Evolutionary conservation across 345 rosid genomes (phyloP), one percentile per base, ranked within the genome.

Genomic region (Arabis hirsuta): DNA sequence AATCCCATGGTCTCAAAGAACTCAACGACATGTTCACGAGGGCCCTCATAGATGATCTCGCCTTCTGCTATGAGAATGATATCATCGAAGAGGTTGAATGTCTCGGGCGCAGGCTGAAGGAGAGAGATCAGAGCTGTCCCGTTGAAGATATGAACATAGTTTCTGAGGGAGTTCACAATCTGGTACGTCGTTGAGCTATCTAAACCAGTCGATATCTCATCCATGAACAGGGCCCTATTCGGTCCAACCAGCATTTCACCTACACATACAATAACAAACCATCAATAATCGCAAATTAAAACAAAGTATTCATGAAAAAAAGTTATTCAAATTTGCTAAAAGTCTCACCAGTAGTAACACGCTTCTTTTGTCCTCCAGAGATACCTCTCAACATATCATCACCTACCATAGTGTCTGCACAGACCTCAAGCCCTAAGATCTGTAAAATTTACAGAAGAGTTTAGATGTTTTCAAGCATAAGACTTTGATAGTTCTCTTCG

Each of bases 101-200:
- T 90, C 71, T 88, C 97, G 0, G 92, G 95, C 3, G 97, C 90
- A 10, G 95, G 97, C 83, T 90, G 95, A 52, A 90, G 95, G n/a
- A 90, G 92, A 20, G 97, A 88, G 66, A 90, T 83, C 71, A 85
- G 55, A 38, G 92, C 85, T 19, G 95, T 90, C 71, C 85, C 90
- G 22, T 83, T 72, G 43, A 85, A 74, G 71, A 85, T 83, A 63
- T 84, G 89, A 60, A 81, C 75, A 12, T 72, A 82, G 54, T 88
- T 90, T 80, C 75, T 82, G 39, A 90, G 76, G 2, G 82, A 85
- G 78, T 85, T 87, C 69, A 87, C 89, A 24, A 90, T 85, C 66
- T 88, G 89, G 67, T 56, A 88, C 8, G 97, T 88, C 7, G 95
- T 90, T 27, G 97, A 87, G 76, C 95, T 88, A 71, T 90, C 95